Evolutionary conservation across 257 asterid species (phyloP), one percentile per base, ranked within the genome.

Genomic region (Avicennia marina): DNA sequence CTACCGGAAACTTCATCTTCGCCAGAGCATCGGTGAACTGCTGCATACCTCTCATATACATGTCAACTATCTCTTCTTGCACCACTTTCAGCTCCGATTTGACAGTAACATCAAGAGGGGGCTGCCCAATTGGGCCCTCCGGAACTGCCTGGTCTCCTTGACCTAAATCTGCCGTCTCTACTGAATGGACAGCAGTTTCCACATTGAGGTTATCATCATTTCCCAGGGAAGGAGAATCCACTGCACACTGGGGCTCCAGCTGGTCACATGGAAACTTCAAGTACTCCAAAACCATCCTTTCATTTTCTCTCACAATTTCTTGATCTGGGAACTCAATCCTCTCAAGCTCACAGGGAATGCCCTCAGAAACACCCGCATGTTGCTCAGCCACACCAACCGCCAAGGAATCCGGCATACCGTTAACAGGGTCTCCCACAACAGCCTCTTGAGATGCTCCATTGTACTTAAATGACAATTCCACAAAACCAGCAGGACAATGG

Each of bases 401-500:
- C 82, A 67, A 36, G 9, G n/a, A n/a, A n/a, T n/a, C n/a, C n/a
- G n/a, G n/a, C n/a, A n/a, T n/a, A n/a, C n/a, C n/a, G n/a, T n/a
- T n/a, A n/a, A n/a, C 41, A 7, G 95, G 76, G 53, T 80, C 72
- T 6, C 72, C 75, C 39, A 86, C 40, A 15, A 86, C 94, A 5
- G 86, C 99, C 2, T 97, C 97, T 6, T 7, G 41, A 5, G 68
- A 74, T 7, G 72, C 54, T 53, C 94, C 97, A 4, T 53, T 51
- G 19, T 81, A 93, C 1, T 85, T 64, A 31, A 93, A 72, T 0
- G 98, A 85, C 50, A 93, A 39, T 71, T 86, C 85, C 7, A 89
- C 97, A 63, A 78, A 88, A 13, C 98, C 98, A 1, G 97, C 97
- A 2, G 98, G 98, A 2, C 97, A 89, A 81, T 93, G 95, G 85